phyloP scores from a whole-genome alignment of 2,329 filamentous ascomycete species.

The Paecilomyces fulvus region DNA sequence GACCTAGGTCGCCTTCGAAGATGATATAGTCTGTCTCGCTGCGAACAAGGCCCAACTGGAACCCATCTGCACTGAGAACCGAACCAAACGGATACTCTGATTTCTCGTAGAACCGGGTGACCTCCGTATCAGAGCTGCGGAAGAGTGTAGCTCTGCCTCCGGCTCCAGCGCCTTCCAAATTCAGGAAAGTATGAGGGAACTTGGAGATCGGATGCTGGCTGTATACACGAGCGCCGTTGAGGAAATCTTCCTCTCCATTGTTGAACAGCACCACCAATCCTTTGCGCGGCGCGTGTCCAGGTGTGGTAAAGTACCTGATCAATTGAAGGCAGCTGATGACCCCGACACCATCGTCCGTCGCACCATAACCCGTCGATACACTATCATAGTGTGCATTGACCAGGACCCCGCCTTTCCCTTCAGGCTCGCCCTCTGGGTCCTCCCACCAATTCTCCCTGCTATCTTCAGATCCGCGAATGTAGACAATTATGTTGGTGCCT shows the following conservation, averaged over 20 bases:
- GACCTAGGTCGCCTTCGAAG: slow-evolving; percentile 66
- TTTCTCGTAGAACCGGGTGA: slow-evolving; percentile 68
- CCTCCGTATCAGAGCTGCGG: slow-evolving; percentile 76
- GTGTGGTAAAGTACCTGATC: slow-evolving; percentile 72
- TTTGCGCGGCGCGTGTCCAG: slow-evolving; percentile 62
- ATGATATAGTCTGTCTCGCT: slow-evolving; percentile 88
- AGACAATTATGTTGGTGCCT: slow-evolving; percentile 84
- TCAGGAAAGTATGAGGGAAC: slow-evolving; percentile 81
- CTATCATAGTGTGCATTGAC: slow-evolving; percentile 95
- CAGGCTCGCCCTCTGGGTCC: slow-evolving; percentile 38
- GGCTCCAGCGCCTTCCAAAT: slow-evolving; percentile 89
- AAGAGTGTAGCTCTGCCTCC: slow-evolving; percentile 84
- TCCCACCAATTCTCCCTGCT: slow-evolving; percentile 68
- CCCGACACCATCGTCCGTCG: slow-evolving; percentile 88
- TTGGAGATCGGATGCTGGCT: slow-evolving; percentile 71
- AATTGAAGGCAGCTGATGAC: slow-evolving; percentile 81
- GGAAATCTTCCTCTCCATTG: slow-evolving; percentile 89
- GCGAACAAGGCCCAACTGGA: slow-evolving; percentile 65
- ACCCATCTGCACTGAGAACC: slow-evolving; percentile 75
- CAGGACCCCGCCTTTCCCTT: slow-evolving; percentile 66
- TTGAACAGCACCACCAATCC: slow-evolving; percentile 83
- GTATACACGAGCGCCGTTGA: slow-evolving; percentile 81
- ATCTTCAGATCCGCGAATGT: slow-evolving; percentile 75
- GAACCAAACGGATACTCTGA: slow-evolving; percentile 72
- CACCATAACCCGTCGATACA: slow-evolving; percentile 84